Conservation (phyloP, 108 stramenopile genomes). For the Pseudonitzschia multiseries region DNA sequence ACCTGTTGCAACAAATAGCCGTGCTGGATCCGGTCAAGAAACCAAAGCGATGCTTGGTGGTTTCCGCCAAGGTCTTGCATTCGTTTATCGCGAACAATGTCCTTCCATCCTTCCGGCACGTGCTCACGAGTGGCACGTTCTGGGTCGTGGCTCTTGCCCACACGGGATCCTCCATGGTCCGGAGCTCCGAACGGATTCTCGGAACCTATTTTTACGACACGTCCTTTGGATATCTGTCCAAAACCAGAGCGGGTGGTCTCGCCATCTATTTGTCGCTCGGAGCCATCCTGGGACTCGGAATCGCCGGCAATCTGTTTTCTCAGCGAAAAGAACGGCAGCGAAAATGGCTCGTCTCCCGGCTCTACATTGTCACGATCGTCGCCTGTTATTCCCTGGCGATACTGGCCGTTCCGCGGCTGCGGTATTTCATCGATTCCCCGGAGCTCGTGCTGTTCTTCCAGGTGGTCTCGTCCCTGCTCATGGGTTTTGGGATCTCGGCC, state of each 20-base stretch:
- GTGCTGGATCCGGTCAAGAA: background rate
- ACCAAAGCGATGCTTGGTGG: constrained; percentile 13
- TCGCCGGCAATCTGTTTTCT: constrained; percentile 69
- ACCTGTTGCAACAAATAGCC: constrained; percentile 16
- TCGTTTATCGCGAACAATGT: constrained; percentile 36
- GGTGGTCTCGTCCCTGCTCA: constrained; percentile 49
- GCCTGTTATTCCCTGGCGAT: constrained; percentile 72
- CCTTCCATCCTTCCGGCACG: constrained; percentile 59
- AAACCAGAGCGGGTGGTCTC: constrained; percentile 59
- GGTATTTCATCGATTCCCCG: constrained; percentile 48
- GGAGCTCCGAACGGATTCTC: constrained; percentile 65
- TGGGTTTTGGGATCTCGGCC: constrained; percentile 75
- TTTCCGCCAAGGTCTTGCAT: constrained; percentile 8
- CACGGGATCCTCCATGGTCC: constrained; percentile 69
- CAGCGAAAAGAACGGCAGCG: constrained; percentile 48
- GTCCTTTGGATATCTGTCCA: constrained; percentile 53
- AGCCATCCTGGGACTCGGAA: constrained; percentile 59
- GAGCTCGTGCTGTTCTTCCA: constrained; percentile 66
- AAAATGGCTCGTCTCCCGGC: constrained; percentile 61
- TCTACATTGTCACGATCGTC: constrained; percentile 70
- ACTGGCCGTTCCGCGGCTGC: constrained; percentile 60
- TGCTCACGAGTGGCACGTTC: constrained; percentile 66
- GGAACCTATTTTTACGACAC: constrained; percentile 77
- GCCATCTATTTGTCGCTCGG: constrained; percentile 71
- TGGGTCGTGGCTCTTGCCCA: constrained; percentile 82